Conservation (phyloP, 192 early-diverging fungal species). For the Linderina pennispora region DNA sequence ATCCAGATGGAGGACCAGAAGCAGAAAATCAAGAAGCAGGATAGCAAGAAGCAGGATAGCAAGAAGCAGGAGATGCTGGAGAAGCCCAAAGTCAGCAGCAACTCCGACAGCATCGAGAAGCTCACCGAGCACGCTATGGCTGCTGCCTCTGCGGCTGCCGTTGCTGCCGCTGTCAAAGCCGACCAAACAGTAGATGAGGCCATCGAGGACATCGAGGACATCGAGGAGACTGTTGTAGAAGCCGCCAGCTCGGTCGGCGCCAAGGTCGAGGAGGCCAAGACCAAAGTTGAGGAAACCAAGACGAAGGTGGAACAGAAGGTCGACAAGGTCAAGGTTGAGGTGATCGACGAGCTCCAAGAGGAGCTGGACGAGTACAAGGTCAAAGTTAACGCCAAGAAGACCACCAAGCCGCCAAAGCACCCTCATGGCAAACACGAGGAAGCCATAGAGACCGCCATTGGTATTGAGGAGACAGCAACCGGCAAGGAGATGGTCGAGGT, state of each 20-base stretch:
- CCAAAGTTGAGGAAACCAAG: constrained; percentile 3
- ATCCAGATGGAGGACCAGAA: constrained; percentile 11
- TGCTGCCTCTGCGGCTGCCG: neutral
- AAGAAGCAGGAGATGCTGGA: constrained; percentile 13
- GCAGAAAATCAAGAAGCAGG: no score
- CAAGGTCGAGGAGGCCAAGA: constrained; percentile 8
- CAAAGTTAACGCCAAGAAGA: constrained; percentile 8
- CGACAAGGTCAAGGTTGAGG: neutral
- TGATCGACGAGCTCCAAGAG: neutral
- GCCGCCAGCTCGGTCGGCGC: no score
- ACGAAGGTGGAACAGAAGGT: no score
- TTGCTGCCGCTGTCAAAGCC: constrained; percentile 6
- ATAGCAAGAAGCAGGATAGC: no score
- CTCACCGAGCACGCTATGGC: neutral
- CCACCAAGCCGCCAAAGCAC: no score
- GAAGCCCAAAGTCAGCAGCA: neutral
- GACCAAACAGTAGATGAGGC: constrained; percentile 1
- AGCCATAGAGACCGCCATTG: no score
- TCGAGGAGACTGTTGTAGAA: constrained; percentile 21
- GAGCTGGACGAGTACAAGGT: neutral
- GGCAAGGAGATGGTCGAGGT: neutral
- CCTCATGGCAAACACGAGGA: no score
- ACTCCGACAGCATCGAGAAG: neutral
- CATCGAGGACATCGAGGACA: constrained; percentile 26
- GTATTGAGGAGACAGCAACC: no score